phyloP scores from a whole-genome alignment of 371 early-diverging fungal genomes.

The Ordospora colligata region DNA sequence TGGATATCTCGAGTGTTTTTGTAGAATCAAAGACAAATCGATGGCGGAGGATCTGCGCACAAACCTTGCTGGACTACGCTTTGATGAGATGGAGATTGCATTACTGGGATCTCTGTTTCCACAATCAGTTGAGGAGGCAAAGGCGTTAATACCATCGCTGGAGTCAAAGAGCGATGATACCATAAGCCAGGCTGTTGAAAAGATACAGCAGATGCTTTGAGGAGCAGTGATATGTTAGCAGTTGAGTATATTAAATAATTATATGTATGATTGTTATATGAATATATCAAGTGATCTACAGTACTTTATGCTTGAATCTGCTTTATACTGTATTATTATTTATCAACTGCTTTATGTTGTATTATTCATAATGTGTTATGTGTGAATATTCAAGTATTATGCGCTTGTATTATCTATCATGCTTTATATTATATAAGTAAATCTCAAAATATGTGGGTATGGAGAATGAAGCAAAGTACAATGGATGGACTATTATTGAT shows the following conservation, averaged over 20 bases:
- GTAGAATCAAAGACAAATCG: constrained; percentile 38
- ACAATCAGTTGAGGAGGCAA: constrained; percentile 50
- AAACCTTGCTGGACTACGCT: constrained; percentile 18
- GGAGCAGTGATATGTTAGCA: background rate
- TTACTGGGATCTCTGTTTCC: constrained; percentile 45
- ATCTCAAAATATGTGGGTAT: too few relatives aligned
- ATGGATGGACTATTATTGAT: constrained; percentile 25
- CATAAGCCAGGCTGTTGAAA: constrained; percentile 21
- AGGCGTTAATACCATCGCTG: constrained; percentile 32
- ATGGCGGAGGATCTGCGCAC: constrained; percentile 34
- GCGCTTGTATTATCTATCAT: too few relatives aligned
- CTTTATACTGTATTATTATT: too few relatives aligned
- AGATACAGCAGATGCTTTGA: background rate
- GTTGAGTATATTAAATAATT: too few relatives aligned
- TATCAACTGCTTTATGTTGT: too few relatives aligned
- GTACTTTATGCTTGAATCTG: too few relatives aligned
- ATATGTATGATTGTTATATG: too few relatives aligned
- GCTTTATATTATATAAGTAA: too few relatives aligned
- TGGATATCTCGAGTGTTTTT: constrained; percentile 41
- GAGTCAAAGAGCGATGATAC: constrained; percentile 21
- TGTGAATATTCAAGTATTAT: too few relatives aligned
- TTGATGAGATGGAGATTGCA: constrained; percentile 40
- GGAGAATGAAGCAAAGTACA: too few relatives aligned
- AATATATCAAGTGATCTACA: too few relatives aligned
- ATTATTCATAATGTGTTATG: too few relatives aligned